Conservation (phyloP, 225 moss, liverwort and hornwort species). For the Sphagnum tenellum region DNA sequence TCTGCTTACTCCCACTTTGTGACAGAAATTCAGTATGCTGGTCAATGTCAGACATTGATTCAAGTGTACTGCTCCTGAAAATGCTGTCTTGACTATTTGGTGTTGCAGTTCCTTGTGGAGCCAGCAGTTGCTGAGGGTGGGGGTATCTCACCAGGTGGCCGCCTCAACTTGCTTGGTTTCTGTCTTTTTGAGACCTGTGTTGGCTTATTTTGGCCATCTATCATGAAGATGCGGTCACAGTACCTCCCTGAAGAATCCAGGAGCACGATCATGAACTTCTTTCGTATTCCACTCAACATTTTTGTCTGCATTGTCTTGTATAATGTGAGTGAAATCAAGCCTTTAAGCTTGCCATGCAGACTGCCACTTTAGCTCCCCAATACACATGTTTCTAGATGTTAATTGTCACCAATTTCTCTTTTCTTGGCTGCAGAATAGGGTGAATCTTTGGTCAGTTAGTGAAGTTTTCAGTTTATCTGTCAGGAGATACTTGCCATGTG, state of each 20-base stretch:
- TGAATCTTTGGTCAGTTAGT: no score
- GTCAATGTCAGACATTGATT: no score
- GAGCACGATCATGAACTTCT: slow-evolving; percentile 99
- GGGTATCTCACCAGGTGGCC: slow-evolving; percentile 58
- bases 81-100: background rate
- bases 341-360: no score
- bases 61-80: background rate
- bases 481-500: no score
- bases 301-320: slow-evolving; percentile 91
- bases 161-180: slow-evolving; percentile 77
- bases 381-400: no score
- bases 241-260: slow-evolving; percentile 96
- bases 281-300: slow-evolving; percentile 90
- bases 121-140: slow-evolving; percentile 22
- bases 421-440: background rate
- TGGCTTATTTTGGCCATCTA: slow-evolving; percentile 97
- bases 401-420: background rate
- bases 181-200: slow-evolving; percentile 93
- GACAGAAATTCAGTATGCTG: no score
- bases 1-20: no score
- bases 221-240: slow-evolving; percentile 99
- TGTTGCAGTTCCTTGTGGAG: slow-evolving; percentile 59
- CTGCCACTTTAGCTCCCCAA: no score
- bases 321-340: slow-evolving; percentile 49
- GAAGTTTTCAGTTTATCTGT: no score